These are phyloP conservation scores for Polyplosphaeria fusca DNA, from an alignment of 495 filamentous ascomycete species.

Conservation along the genomic window DNA sequence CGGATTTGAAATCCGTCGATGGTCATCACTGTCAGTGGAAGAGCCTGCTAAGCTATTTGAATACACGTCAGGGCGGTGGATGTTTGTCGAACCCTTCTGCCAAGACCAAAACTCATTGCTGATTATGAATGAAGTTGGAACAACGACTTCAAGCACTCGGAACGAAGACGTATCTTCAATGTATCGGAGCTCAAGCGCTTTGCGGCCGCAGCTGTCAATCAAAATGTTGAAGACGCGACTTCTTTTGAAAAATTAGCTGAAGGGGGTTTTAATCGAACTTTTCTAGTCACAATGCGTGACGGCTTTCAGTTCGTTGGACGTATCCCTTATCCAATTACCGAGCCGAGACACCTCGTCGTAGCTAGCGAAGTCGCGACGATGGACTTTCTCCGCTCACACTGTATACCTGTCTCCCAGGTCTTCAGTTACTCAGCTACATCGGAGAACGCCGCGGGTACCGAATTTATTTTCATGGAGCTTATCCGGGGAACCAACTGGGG, in stretches of 20 bases:
- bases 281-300: conserved; percentile 6
- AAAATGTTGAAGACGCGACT: neutral
- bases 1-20: no score
- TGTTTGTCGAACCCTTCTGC: no score
- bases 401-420: conserved; percentile 36
- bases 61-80: no score
- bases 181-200: neutral
- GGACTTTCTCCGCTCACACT: conserved; percentile 39
- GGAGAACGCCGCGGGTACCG: conserved; percentile 22
- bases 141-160: no score
- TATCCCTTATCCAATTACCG: conserved; percentile 14
- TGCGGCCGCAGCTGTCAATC: conserved; percentile 1
- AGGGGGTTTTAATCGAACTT: conserved; percentile 20
- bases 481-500: conserved; percentile 15
- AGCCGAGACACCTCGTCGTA: conserved; percentile 41
- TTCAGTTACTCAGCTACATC: conserved; percentile 16
- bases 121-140: no score
- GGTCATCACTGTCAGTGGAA: no score
- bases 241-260: conserved; percentile 16
- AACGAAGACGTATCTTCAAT: no score
- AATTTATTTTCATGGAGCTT: conserved; percentile 32
- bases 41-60: no score
- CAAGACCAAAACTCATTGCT: no score
- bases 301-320: conserved; percentile 7
- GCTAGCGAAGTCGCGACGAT: conserved; percentile 51